phyloP scores from a whole-genome alignment of 164 flowering plant genomes.

The Kalanchoe fedtschenkoi region DNA sequence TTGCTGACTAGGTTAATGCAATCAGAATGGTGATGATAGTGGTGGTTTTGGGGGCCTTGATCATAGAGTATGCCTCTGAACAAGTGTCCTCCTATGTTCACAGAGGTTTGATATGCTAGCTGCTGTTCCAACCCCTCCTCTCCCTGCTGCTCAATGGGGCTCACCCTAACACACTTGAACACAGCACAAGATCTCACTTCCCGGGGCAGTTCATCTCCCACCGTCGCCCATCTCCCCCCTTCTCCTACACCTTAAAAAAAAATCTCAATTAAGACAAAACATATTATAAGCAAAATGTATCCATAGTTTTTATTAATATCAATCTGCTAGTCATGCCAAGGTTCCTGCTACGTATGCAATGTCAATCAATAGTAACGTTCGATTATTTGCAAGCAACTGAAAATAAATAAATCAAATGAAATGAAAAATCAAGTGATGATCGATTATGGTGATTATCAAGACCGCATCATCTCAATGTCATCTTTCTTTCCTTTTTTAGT shows the following conservation, averaged over 20 bases:
- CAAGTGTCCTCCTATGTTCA: slow-evolving; percentile 1
- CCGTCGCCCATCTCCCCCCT: background rate
- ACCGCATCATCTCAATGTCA: too few species aligned
- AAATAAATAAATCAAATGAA: too few species aligned
- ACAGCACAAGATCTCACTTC: background rate
- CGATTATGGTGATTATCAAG: too few species aligned
- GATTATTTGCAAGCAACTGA: too few species aligned
- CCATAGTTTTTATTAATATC: too few species aligned
- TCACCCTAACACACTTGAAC: slow-evolving; percentile 4
- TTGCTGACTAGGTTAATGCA: too few species aligned
- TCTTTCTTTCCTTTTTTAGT: too few species aligned
- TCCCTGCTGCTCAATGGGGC: background rate
- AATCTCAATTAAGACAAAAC: background rate
- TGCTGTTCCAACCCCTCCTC: background rate
- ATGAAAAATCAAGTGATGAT: too few species aligned
- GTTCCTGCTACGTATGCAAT: too few species aligned
- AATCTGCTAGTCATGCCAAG: too few species aligned
- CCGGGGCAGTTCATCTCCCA: background rate
- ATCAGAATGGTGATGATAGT: background rate
- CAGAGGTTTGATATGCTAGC: slow-evolving; percentile 3
- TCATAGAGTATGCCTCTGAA: slow-evolving; percentile 5
- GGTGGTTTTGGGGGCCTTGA: background rate
- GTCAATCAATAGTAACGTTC: too few species aligned
- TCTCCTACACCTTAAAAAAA: background rate
- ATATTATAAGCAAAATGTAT: background rate